Base-by-base conservation (phyloP, 768 basidiomycete genomes). In the Boletus reticuloceps region DNA sequence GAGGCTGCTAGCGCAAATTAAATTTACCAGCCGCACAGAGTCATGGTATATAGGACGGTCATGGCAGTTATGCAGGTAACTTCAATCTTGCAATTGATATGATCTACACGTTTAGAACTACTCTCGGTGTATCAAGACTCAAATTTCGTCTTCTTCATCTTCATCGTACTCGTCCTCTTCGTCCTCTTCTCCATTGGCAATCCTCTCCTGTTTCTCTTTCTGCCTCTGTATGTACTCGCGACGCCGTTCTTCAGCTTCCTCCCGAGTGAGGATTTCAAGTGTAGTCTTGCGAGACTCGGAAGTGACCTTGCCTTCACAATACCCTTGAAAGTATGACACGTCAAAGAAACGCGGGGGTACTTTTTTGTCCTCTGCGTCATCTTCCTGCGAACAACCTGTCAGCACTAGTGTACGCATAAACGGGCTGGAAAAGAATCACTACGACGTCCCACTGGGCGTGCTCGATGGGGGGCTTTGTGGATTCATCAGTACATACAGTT, bases 271-370 rank as follows among this genome's bases (percentile, higher is more conserved):
- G 12, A 72, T 64, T 5, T 60, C 61, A 22, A 68, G 63, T 39
- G 49, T 58, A 5, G 51, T 62, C 51, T 56, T 63, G 37, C 63
- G 59, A 17, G 64, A 38, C 17, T 44, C 47, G 8, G 69, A 70
- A 9, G 51, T 56, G 17, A 70, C 13, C 32, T 60, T 62, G 50
- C 67, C 62, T 34, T 64, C 39, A 44, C 63, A 63, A 31, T 64
- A 72, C 12, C 58, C 58, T 48, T 50, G 52, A 39, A 72, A 72
- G 29, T 62, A 63, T 9, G 64, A 55, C 10, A 38, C 27, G 10
- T 61, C 54, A 17, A 62, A 67, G 22, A 72, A 37, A 14, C 63
- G 60, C 5, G 50, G 39, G 4, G 65, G 29, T 4, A 66, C 58
- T 0, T 9, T 55, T 47, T 70, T 69, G 0, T 69, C 64, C 9